Evolutionary conservation across 257 asterid species (phyloP).

Genomic region (Euphrasia confusa): DNA sequence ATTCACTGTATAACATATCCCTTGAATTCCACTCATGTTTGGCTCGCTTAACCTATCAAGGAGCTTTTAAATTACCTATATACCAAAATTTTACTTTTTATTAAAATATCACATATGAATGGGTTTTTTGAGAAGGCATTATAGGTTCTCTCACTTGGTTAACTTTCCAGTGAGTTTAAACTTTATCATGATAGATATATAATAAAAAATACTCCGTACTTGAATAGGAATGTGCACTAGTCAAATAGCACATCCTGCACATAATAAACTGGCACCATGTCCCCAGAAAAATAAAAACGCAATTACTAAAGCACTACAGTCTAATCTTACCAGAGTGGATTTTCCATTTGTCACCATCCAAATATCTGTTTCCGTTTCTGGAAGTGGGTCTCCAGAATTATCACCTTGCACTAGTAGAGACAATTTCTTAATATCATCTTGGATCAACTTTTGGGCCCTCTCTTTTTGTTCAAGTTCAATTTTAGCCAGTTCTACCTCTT

Average conservation of each 20-base stretch:
- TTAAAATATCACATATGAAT: too few species aligned
- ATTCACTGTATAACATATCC: neutral
- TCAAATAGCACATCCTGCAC: conserved; percentile 21
- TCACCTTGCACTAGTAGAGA: conserved; percentile 46
- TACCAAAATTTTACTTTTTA: too few species aligned
- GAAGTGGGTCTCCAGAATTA: conserved; percentile 50
- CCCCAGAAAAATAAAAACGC: conserved; percentile 8
- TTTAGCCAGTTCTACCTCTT: conserved; percentile 96
- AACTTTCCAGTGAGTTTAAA: neutral
- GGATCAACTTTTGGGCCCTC: conserved; percentile 55
- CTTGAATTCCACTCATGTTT: neutral
- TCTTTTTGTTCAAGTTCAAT: conserved; percentile 84
- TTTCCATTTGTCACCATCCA: conserved; percentile 90
- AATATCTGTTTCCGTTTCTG: conserved; percentile 55
- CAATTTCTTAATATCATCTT: conserved; percentile 70
- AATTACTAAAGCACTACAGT: conserved; percentile 24
- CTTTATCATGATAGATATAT: neutral
- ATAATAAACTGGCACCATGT: neutral
- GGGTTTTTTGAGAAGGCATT: conserved; percentile 14
- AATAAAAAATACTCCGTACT: neutral
- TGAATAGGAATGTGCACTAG: conserved; percentile 12
- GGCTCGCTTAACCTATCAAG: too few species aligned
- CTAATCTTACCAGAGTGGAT: conserved; percentile 59
- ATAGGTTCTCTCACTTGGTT: neutral
- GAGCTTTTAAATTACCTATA: too few species aligned